Evolutionary conservation across 345 rosid species (phyloP).

Genomic region (Gossypium arboreum): DNA sequence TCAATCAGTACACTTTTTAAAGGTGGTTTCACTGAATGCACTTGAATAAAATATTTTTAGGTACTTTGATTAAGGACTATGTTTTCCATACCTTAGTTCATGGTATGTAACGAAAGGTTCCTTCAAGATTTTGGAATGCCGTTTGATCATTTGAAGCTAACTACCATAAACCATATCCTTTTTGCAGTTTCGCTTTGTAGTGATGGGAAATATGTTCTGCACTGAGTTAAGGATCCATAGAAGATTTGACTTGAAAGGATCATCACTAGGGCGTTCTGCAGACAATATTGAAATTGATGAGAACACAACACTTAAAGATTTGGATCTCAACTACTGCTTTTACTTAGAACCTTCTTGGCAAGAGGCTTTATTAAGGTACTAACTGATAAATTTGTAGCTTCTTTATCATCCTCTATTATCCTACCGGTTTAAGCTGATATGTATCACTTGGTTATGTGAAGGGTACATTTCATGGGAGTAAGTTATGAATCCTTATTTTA

Average conservation of each 20-base stretch:
- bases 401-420: background rate
- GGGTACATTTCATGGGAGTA: background rate
- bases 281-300: conserved; percentile 91
- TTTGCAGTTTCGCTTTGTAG: conserved; percentile 92
- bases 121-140: conserved; percentile 9
- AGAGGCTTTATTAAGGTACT: conserved; percentile 69
- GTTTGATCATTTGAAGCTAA: conserved; percentile 25
- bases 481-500: background rate
- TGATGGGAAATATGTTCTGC: conserved; percentile 99
- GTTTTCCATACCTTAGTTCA: conserved; percentile 6
- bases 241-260: conserved; percentile 95
- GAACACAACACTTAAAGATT: conserved; percentile 90
- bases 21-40: background rate
- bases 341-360: conserved; percentile 94
- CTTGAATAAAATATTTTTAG: background rate
- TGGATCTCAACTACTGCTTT: conserved; percentile 79
- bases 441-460: background rate
- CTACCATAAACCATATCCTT: conserved; percentile 20
- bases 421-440: background rate
- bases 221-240: conserved; percentile 93
- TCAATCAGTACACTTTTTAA: background rate
- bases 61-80: conserved; percentile 2
- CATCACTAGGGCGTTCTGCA: conserved; percentile 87
- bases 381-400: conserved; percentile 25
- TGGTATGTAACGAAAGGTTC: conserved; percentile 3